phyloP scores from a whole-genome alignment of 306 rosid genomes.

The Gastrolobium villosum region DNA sequence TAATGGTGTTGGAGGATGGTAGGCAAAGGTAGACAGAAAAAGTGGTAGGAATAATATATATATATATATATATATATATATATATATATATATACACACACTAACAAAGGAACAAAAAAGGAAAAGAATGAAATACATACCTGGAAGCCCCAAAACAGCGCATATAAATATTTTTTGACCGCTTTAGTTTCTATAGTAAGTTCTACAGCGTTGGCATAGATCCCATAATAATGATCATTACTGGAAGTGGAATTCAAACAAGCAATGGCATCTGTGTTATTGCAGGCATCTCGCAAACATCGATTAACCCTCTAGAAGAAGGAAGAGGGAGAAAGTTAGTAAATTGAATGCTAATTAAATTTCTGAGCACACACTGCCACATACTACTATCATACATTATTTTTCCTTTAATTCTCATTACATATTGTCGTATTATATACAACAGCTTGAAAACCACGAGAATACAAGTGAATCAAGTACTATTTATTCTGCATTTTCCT shows the following conservation, averaged over 20 bases:
- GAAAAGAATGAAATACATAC: slow-evolving; percentile 25
- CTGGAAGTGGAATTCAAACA: slow-evolving; percentile 52
- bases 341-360: slow-evolving; percentile 24
- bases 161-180: slow-evolving; percentile 46
- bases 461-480: slow-evolving; percentile 30
- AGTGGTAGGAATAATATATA: too few species aligned
- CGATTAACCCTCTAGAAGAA: slow-evolving; percentile 78
- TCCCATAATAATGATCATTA: slow-evolving; percentile 37
- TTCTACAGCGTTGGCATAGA: slow-evolving; percentile 35
- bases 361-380: neutral
- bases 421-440: slow-evolving; percentile 4
- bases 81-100: too few species aligned
- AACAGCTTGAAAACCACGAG: slow-evolving; percentile 18
- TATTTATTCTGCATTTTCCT: slow-evolving; percentile 2
- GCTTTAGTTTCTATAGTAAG: slow-evolving; percentile 41
- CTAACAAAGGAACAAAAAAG: neutral
- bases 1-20: too few species aligned
- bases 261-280: neutral
- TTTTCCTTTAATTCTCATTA: neutral
- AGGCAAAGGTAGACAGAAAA: too few species aligned
- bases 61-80: too few species aligned
- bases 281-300: slow-evolving; percentile 73
- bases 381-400: neutral
- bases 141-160: slow-evolving; percentile 54
- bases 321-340: slow-evolving; percentile 42